Conservation (phyloP, 495 filamentous ascomycete species). For the Neurospora sp. region DNA sequence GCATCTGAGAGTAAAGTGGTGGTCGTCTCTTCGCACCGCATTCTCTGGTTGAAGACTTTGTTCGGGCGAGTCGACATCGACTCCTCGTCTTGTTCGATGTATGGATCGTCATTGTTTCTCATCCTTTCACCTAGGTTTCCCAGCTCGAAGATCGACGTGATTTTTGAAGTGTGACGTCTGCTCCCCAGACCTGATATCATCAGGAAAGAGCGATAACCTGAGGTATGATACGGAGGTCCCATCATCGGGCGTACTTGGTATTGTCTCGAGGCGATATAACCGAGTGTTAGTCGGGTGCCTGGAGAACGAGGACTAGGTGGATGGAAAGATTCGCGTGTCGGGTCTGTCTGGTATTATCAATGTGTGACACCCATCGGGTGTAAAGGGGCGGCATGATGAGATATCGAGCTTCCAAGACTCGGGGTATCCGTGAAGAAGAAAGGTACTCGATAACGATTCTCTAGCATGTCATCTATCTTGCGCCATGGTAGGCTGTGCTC, state of each 20-base stretch:
- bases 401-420: neutral
- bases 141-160: neutral
- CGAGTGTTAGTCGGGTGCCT: neutral
- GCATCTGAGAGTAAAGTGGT: neutral
- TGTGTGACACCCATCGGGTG: neutral
- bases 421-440: neutral
- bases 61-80: neutral
- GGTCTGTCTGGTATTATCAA: neutral
- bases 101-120: neutral
- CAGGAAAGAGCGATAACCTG: neutral
- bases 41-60: neutral
- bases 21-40: neutral
- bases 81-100: neutral
- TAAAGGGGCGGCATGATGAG: neutral
- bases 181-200: neutral
- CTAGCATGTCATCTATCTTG: neutral
- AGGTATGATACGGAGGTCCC: neutral
- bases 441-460: neutral
- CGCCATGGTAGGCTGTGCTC: neutral
- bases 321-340: neutral
- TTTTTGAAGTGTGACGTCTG: neutral
- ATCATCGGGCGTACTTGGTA: neutral
- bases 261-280: neutral
- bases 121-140: neutral
- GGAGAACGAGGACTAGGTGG: neutral